Evolutionary conservation across 2,329 filamentous ascomycete genomes (phyloP), one percentile per base, ranked within the genome.

Genomic region (Paradendryphiella salina): DNA sequence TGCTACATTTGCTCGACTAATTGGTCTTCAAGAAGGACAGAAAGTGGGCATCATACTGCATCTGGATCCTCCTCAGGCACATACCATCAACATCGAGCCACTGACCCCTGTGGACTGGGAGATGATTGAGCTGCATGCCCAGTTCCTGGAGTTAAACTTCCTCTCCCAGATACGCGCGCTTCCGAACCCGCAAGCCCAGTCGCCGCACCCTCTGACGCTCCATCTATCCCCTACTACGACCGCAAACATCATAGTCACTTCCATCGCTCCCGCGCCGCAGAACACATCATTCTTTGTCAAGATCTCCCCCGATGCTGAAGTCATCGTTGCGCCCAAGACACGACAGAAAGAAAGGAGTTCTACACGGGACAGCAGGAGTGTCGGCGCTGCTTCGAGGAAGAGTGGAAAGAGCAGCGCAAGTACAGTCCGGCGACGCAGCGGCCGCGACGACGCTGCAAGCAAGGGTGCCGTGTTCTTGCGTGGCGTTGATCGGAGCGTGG

Each of bases 81-180:
- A 96, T 73, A 97, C 92, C 1, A 88, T 99, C 73, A 91, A 96
- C 70, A 97, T 99, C 63, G 95, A 99, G 72, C 94, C 94, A 28
- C 76, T 97, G 65, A 97, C 94, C 0, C 85, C 93, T 1, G 90
- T 95, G 51, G 94, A 99, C 71, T 99, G 94, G 94, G 94, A 99
- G 75, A 96, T 97, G 65, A 97, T 99, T 64, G 94, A 99, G 74
- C 79, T 99, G 1, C 94, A 99, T 77, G 94, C 94, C 4, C 94
- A 88, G 13, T 99, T 97, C 68, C 80, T 99, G 42, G 94, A 99
- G 70, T 80, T 96, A 59, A 97, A 99, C 72, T 85, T 99, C 44
- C 80, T 96, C 26, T 89, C 87, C 36, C 94, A 99, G 76, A 92
- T 99, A 63, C 87, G 94, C 64, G 93, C 93, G 14, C 79, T 99